Conservation (phyloP, 2,329 filamentous ascomycete genomes). For the Zymoseptoria passerinii region DNA sequence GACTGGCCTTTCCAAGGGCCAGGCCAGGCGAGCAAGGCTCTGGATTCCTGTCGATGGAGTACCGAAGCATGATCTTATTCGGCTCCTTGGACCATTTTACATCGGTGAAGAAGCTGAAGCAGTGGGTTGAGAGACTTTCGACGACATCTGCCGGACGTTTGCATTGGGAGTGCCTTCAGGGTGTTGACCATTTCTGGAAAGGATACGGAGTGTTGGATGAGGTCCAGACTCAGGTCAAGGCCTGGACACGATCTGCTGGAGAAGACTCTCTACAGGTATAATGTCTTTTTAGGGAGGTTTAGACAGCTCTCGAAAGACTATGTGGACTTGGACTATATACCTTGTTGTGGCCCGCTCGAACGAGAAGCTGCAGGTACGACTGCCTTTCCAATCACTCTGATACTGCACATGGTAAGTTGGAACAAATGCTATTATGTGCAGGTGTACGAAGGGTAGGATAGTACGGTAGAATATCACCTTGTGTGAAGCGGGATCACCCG, state of each 20-base stretch:
- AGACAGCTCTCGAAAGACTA: too few species aligned
- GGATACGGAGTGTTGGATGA: constrained; percentile 26
- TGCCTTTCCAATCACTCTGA: too few species aligned
- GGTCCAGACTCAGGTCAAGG: neutral
- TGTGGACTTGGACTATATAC: too few species aligned
- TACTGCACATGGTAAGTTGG: too few species aligned
- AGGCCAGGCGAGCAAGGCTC: constrained; percentile 6
- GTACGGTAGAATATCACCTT: too few species aligned
- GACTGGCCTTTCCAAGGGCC: constrained; percentile 22
- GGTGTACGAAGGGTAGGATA: too few species aligned
- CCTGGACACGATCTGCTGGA: neutral
- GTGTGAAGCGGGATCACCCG: too few species aligned
- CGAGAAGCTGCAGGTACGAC: too few species aligned
- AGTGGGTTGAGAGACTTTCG: constrained; percentile 54
- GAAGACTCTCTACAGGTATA: too few species aligned
- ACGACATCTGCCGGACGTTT: constrained; percentile 30
- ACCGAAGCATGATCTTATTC: constrained; percentile 61
- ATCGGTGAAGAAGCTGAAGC: constrained; percentile 52
- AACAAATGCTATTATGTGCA: too few species aligned
- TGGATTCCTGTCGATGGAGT: constrained; percentile 44
- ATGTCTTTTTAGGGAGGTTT: too few species aligned
- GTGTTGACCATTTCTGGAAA: constrained; percentile 46
- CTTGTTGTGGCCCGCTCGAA: too few species aligned
- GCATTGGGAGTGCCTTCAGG: constrained; percentile 37
- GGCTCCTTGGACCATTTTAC: constrained; percentile 71